Conservation (phyloP, 148 eudicot species). For the Rheum nobile region DNA sequence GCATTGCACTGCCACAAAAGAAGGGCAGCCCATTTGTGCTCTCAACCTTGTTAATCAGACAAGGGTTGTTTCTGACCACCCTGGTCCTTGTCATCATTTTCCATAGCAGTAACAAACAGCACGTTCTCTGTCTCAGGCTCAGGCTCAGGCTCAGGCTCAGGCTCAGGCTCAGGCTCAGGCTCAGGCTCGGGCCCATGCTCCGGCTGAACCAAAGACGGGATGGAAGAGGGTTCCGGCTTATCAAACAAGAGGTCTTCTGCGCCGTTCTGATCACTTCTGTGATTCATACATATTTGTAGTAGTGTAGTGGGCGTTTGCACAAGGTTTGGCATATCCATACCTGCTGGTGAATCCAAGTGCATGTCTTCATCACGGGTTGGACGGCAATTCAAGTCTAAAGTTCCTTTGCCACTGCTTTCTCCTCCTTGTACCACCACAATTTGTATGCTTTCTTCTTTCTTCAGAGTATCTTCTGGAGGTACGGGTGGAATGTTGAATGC, state of each 20-base stretch:
- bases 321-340: conserved; percentile 16
- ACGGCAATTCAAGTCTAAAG: conserved; percentile 66
- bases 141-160: neutral
- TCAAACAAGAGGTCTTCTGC: neutral
- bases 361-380: conserved; percentile 55
- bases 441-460: conserved; percentile 1
- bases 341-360: conserved; percentile 16
- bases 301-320: neutral
- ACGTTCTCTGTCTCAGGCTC: neutral
- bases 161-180: neutral
- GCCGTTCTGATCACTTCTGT: neutral
- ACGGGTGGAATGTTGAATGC: conserved; percentile 13
- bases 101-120: neutral
- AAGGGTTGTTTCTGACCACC: neutral
- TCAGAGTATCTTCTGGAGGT: neutral
- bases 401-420: conserved; percentile 31
- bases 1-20: conserved; percentile 1
- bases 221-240: neutral
- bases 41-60: conserved; percentile 1
- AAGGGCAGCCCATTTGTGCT: conserved; percentile 2
- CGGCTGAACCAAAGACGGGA: neutral
- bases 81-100: neutral
- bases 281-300: neutral
- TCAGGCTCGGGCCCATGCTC: neutral
- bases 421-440: neutral